Evolutionary conservation across 2,329 filamentous ascomycete species (phyloP).

Genomic region (Colletotrichum sp.): DNA sequence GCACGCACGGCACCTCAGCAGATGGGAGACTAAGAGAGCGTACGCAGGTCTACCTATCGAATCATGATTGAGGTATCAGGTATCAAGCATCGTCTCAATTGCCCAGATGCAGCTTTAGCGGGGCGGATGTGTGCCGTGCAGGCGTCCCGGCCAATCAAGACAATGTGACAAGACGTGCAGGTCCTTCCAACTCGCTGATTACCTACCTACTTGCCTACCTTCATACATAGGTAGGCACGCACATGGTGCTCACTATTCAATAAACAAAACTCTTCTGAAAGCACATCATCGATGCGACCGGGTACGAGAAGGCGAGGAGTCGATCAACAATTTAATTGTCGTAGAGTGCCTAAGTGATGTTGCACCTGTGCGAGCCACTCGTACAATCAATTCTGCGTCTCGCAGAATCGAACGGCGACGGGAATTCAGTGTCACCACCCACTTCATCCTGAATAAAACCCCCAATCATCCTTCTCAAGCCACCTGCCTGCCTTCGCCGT

Average conservation of each 20-base stretch:
- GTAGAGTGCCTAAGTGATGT: neutral
- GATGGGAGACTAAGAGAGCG: neutral
- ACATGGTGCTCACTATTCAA: neutral
- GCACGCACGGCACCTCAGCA: neutral
- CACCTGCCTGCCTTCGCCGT: neutral
- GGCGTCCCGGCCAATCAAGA: slow-evolving; percentile 8
- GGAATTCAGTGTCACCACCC: neutral
- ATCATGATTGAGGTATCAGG: neutral
- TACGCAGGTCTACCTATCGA: neutral
- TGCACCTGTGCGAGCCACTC: neutral
- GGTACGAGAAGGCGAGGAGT: neutral
- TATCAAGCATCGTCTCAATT: neutral
- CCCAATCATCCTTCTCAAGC: neutral
- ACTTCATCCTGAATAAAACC: neutral
- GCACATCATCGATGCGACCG: neutral
- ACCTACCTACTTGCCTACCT: neutral
- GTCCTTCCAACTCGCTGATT: neutral
- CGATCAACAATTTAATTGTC: neutral
- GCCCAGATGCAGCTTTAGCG: slow-evolving; percentile 1
- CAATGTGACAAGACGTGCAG: neutral
- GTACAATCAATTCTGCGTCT: neutral
- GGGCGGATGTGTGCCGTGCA: slow-evolving; percentile 15
- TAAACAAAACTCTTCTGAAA: neutral
- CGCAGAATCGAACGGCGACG: neutral
- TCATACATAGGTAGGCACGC: too few relatives aligned